Evolutionary conservation across 441 rosid species (phyloP).

Genomic region (Biscutella auriculata): DNA sequence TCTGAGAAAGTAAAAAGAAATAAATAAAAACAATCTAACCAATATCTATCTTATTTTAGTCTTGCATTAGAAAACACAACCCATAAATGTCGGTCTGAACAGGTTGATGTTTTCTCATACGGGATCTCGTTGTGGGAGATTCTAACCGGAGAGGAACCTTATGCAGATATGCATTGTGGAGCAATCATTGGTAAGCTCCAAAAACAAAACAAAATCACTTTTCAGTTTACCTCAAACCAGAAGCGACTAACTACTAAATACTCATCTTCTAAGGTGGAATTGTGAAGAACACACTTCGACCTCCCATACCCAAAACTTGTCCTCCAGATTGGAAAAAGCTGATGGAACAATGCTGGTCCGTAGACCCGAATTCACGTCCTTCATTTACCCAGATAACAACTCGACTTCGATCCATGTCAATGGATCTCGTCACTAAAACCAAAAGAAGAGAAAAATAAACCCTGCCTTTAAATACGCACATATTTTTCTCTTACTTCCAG

Average conservation of each 20-base stretch:
- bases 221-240: constrained; percentile 3
- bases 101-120: constrained; percentile 86
- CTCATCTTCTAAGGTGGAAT: constrained; percentile 43
- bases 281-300: constrained; percentile 66
- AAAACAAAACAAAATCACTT: not conserved
- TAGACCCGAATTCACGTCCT: constrained; percentile 55
- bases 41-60: too few species aligned
- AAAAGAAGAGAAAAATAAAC: constrained; percentile 22
- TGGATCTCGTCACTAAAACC: constrained; percentile 27
- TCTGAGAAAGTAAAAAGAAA: constrained; percentile 50
- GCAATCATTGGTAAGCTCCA: constrained; percentile 72
- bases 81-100: not conserved
- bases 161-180: constrained; percentile 84
- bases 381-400: constrained; percentile 56
- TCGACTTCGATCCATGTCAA: constrained; percentile 42
- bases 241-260: not conserved
- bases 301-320: constrained; percentile 45
- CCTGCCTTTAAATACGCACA: not conserved
- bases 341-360: constrained; percentile 76
- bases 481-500: constrained; percentile 1
- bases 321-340: constrained; percentile 53
- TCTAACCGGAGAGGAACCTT: constrained; percentile 79
- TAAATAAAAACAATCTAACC: not conserved
- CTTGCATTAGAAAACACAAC: not conserved
- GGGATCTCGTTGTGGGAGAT: constrained; percentile 91